Evolutionary conservation across 2,329 filamentous ascomycete species (phyloP), one percentile per base, ranked within the genome.

Genomic region (Cladophialophora chaetospira): DNA sequence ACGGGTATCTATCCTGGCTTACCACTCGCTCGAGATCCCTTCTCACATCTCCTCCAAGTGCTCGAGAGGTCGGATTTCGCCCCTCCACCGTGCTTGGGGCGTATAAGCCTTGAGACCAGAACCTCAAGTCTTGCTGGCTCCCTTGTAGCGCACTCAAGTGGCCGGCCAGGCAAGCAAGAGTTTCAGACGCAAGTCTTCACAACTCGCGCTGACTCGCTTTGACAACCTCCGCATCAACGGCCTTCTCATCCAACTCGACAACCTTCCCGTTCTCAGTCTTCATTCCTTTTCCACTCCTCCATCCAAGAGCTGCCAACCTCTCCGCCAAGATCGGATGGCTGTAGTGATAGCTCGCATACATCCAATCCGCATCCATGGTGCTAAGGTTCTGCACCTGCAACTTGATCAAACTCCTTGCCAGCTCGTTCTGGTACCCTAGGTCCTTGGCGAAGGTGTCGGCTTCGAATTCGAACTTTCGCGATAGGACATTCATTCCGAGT

Each of bases 271-370:
- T 60, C 6, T 54, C 44, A 6, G 59, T 58, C 36, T 40, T 40
- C 17, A 19, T 19, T 13, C 21, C 83, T 65, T 79, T 78, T 58
- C 81, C 79, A 60, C 89, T 85, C 69, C 87, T 86, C 92, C 93
- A 99, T 63, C 89, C 87, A 59, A 99, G 82, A 1, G 93, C 94
- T 73, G 89, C 90, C 68, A 99, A 81, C 68, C 94, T 86, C 82
- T 99, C 95, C 1, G 92, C 89, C 65, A 99, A 79, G 65, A 97
- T 97, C 1, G 94, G 94, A 76, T 99, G 94, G 21, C 93, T 97
- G 81, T 95, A 97, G 78, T 99, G 92, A 80, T 97, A 99, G 76
- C 88, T 95, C 52, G 94, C 94, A 75, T 96, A 99, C 83, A 97
- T 86, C 88, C 89, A 96, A 76, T 99, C 95, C 25, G 94, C 94